Percentiles rank a stretch among this genome's conserved stretches.
phyloP scores from a whole-genome alignment of 1,139 yeast species.

The Maudiozyma humilis region DNA sequence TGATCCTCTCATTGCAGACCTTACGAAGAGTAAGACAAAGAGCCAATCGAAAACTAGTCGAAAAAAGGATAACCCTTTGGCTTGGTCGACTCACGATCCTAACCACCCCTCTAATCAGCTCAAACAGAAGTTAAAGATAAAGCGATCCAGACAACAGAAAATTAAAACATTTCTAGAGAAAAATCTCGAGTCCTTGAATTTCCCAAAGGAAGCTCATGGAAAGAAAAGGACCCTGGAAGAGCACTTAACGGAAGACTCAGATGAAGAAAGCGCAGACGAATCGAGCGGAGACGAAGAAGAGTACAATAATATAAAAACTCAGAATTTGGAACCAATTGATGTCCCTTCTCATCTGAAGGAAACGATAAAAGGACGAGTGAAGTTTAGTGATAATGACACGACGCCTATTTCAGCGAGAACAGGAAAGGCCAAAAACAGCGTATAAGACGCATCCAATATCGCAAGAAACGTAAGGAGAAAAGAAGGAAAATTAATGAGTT shows the following conservation, averaged over 20 bases:
- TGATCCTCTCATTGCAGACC: neutral
- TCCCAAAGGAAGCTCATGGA: neutral
- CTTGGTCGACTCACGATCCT: neutral
- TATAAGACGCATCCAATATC: neutral
- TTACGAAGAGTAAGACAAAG: neutral
- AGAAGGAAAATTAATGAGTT: too few relatives aligned
- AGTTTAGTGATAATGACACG: neutral
- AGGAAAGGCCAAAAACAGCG: neutral
- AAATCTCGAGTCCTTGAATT: neutral
- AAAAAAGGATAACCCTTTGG: neutral
- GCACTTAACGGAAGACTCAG: neutral
- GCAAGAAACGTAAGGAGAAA: too few relatives aligned
- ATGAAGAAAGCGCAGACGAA: neutral
- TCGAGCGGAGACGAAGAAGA: neutral
- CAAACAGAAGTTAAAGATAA: neutral
- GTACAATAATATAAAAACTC: neutral
- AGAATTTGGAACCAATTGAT: neutral
- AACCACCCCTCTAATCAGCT: neutral
- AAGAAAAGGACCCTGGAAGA: neutral
- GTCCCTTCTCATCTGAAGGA: neutral
- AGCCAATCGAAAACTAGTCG: neutral
- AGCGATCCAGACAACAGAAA: neutral
- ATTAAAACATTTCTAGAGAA: neutral
- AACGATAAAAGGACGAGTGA: neutral
- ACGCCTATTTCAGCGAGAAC: neutral